Base-by-base conservation (phyloP, 164 flowering plant species). In the Nymphaea colorata region DNA sequence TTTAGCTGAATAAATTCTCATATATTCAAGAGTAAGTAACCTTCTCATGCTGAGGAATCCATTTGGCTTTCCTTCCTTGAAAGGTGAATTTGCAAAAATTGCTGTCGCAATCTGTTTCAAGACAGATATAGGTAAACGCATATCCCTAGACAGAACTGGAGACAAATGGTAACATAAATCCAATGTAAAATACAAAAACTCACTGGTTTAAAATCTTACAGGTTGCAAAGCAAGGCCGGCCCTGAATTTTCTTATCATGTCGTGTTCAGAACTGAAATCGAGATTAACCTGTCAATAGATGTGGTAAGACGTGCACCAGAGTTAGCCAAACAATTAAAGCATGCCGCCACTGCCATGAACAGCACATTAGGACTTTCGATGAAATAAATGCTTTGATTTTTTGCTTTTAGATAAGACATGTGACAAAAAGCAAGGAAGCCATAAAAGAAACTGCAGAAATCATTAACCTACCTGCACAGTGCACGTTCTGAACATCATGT, bases 401-500 rank as follows among this genome's bases (percentile, higher is more conserved):
- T 25, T 25, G 36, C 36, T 25, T 25, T 25, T 25, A 25, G 36
- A 25, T 25, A 25, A 25, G 36, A 25, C 36, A 25, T 25, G 1
- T 25, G 36, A 25, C 36, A 25, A 25, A 25, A 25, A 25, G 36
- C 36, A 25, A 25, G 36, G 36, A 25, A 25, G 36, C 36, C 36
- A 25, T 25, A 0, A 25, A 25, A 25, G 36, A 25, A 25, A 25
- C 36, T 25, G 36, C 36, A 25, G 36, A 25, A 25, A 25, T 25
- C 36, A 25, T 25, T 51, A 5, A 2, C 14, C 3, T 60, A 95
- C 99, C 97, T 95, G 99, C 69, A 95, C 99, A 59, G 99, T 92
- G 76, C 99, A 92, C 44, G 99, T 95, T 72, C 99, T 84, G 75
- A 90, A 92, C 98, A 95, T 92, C 96, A 90, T 95, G 76, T 95